Evolutionary conservation across 768 basidiomycete genomes (phyloP).

Genomic region (Tylopilus rubrobrunneus): DNA sequence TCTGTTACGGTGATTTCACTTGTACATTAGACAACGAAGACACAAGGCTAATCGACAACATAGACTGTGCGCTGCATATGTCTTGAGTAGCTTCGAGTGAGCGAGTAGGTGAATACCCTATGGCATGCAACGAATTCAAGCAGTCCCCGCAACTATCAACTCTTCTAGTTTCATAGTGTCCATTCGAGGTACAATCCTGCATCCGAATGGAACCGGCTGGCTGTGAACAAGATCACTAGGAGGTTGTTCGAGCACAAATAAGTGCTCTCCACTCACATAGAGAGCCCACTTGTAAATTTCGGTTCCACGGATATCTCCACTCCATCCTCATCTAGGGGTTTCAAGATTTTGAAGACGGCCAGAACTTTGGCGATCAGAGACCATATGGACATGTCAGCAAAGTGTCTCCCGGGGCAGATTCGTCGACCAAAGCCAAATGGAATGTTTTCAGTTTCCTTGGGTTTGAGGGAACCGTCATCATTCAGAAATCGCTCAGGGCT

Average conservation of each 20-base stretch:
- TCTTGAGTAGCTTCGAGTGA: too few relatives aligned
- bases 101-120: too few relatives aligned
- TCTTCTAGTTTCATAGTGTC: background rate
- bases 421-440: slow-evolving; percentile 26
- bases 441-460: slow-evolving; percentile 6
- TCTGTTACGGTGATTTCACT: too few relatives aligned
- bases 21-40: too few relatives aligned
- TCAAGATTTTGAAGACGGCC: slow-evolving; percentile 1
- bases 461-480: slow-evolving; percentile 16
- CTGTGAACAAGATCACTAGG: background rate
- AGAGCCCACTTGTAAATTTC: slow-evolving; percentile 6
- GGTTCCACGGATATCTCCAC: slow-evolving; percentile 14
- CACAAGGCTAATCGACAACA: too few relatives aligned
- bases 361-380: slow-evolving; percentile 9
- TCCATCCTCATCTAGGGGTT: slow-evolving; percentile 1
- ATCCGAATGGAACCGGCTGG: background rate
- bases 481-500: slow-evolving; percentile 39
- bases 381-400: slow-evolving; percentile 21
- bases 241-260: background rate
- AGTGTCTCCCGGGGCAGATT: slow-evolving; percentile 22
- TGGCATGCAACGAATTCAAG: background rate
- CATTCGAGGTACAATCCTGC: background rate
- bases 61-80: too few relatives aligned
- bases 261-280: slow-evolving; percentile 6
- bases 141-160: background rate